Base-by-base conservation (phyloP, 2,329 filamentous ascomycete genomes). In the Arachnomyces sp. region DNA sequence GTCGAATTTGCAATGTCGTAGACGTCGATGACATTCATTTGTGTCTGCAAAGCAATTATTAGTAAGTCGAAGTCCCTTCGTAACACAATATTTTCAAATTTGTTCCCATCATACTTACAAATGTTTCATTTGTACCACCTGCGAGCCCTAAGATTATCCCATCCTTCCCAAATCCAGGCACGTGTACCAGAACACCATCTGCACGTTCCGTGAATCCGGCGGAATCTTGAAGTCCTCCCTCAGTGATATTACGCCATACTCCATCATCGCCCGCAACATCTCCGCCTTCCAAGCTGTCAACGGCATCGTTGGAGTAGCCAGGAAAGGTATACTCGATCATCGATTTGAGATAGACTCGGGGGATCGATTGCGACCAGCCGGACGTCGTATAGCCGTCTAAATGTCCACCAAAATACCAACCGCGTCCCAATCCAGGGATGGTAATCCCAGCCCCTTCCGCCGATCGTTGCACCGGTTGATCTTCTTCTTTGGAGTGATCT, bases 361-460 rank as follows among this genome's bases (percentile, higher is more conserved):
- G 62, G 15, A 77, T 69, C 39, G 77, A 71, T 37, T 75, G 73
- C n/a, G 78, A 79, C 84, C 84, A 88, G 9, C 78, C 82, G 47
- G 69, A 58, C 2, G 75, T 78, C 0, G 74, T 79, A 44, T 75
- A 73, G 17, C 66, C 69, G 56, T 89, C 84, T 4, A 85, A 65
- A 59, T 88, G 84, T 0, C 84, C 84, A 17, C 83, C 84, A 60
- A 89, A 89, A 57, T 86, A 89, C 70, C 79, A 89, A 25, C 81
- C 85, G 34, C 82, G 63, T 0, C 83, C 83, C 1, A 87, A 63
- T 39, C 80, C 76, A 0, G 82, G 77, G 1, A 88, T 77, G 18
- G 78, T 83, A 11, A 85, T 62, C 0, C 82, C 82, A 8, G 84
- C 82, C 5, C 84, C 84, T 56, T 89, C 84, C 1, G 83, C 82